Conservation (phyloP, 345 rosid genomes). For the Populus deltoides region DNA sequence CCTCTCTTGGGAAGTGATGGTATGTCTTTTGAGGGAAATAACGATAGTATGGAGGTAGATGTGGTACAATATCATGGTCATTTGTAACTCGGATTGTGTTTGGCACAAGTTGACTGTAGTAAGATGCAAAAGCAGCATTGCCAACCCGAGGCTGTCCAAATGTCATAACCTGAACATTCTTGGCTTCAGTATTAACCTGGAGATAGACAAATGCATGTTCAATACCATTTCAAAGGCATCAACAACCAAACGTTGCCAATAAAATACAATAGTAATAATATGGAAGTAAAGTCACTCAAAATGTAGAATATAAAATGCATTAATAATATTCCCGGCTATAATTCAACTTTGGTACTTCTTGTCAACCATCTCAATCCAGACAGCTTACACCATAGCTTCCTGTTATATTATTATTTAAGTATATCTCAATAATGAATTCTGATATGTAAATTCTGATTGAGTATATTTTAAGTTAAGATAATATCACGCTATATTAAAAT, state of each 20-base stretch:
- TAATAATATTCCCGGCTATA: too few relatives aligned
- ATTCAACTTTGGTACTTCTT: not conserved
- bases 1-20: constrained; percentile 98
- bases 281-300: not conserved
- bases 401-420: not conserved
- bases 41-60: constrained; percentile 77
- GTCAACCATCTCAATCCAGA: not conserved
- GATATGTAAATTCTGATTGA: not conserved
- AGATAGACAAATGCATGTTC: constrained; percentile 11
- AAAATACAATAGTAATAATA: not conserved
- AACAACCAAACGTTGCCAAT: not conserved
- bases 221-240: not conserved
- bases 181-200: constrained; percentile 67
- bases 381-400: not conserved
- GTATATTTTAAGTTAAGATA: not conserved
- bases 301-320: too few relatives aligned
- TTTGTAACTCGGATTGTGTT: constrained; percentile 71
- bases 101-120: constrained; percentile 63
- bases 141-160: constrained; percentile 99
- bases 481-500: too few relatives aligned
- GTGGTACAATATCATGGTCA: constrained; percentile 87
- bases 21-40: constrained; percentile 81
- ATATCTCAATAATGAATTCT: not conserved
- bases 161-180: constrained; percentile 68
- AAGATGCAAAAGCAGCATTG: constrained; percentile 79